Percentiles rank a stretch among this genome's conserved stretches.
Conservation (phyloP, 2,329 filamentous ascomycete species). For the Pleomassaria siparia region DNA sequence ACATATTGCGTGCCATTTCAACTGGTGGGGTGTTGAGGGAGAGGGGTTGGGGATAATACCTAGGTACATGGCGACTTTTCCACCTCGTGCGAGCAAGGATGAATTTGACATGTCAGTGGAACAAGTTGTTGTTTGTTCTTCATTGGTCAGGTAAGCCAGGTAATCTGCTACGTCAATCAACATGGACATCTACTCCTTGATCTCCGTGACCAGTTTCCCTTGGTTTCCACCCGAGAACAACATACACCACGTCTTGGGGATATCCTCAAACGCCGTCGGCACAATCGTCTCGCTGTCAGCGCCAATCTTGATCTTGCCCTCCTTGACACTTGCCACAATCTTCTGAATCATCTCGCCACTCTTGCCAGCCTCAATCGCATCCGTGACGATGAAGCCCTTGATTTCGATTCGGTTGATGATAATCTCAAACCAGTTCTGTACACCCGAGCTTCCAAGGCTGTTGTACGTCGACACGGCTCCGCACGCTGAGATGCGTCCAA, state of each 20-base stretch:
- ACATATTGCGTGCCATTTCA: slow-evolving; percentile 12
- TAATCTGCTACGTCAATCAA: slow-evolving; percentile 1
- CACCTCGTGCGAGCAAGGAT: too few relatives aligned
- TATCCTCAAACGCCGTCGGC: slow-evolving; percentile 50
- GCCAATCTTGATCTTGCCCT: slow-evolving; percentile 51
- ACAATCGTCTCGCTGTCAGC: slow-evolving; percentile 53
- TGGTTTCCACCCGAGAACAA: slow-evolving; percentile 52
- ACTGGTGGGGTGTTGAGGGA: not conserved
- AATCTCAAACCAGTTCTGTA: slow-evolving; percentile 50
- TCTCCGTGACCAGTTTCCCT: slow-evolving; percentile 51
- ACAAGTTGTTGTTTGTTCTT: not conserved
- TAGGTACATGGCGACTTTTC: too few relatives aligned
- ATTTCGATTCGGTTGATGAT: slow-evolving; percentile 46
- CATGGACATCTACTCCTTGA: slow-evolving; percentile 12
- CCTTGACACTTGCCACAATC: slow-evolving; percentile 34
- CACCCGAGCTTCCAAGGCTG: slow-evolving; percentile 27
- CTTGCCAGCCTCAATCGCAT: slow-evolving; percentile 38
- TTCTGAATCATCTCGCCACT: slow-evolving; percentile 25
- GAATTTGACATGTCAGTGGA: too few relatives aligned
- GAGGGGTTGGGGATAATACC: not conserved
- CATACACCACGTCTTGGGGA: slow-evolving; percentile 53
- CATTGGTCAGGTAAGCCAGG: not conserved
- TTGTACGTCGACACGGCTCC: slow-evolving; percentile 50
- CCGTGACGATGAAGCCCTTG: slow-evolving; percentile 49
- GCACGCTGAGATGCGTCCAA: slow-evolving; percentile 47